Base-by-base conservation (phyloP, 768 basidiomycete genomes). In the Pleurotus citrinopileatus region DNA sequence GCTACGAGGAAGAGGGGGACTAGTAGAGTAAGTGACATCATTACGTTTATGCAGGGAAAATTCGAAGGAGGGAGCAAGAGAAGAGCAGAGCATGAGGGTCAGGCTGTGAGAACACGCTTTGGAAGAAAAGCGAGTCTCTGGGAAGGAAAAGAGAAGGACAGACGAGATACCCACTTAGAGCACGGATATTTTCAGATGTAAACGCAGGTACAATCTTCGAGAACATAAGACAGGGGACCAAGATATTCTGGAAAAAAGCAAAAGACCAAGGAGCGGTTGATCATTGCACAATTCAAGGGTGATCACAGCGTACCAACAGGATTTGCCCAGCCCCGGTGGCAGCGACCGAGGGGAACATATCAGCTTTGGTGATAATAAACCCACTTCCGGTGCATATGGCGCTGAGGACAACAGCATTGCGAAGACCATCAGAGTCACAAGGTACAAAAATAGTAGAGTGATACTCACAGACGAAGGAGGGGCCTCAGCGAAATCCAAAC, bases 161-260 rank as follows among this genome's bases (percentile, higher is more conserved):
- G 15, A 42, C 22, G 34, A n/a, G 40, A 52, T n/a, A 52, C 70
- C 55, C 58, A 82, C 85, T 83, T 26, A 88, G 63, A 4, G 77
- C 75, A 26, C 66, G 51, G 13, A 87, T 68, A 60, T 87, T 87
- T 29, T 83, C 74, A 0, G 78, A 59, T 6, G 73, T 77, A 57
- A 89, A 86, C 2, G 84, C 79, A 0, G 86, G 83, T 0, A 90
- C 76, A 45, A 90, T 86, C 57, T 81, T 86, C 5, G 85, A 86
- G 65, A 90, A 88, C 72, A 89, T 66, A 12, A 89, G 74, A 59
- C 77, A 78, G 8, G 87, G 87, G 6, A 84, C 60, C 2, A 81
- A 71, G 53, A 89, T 74, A 57, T 86, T 87, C 71, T 72, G 50
- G 34, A 20, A 44, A 34, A 19, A 38, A 37, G 38, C 17, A 19